Evolutionary conservation across 495 filamentous ascomycete genomes (phyloP).

Genomic region (Penicillium steckii): DNA sequence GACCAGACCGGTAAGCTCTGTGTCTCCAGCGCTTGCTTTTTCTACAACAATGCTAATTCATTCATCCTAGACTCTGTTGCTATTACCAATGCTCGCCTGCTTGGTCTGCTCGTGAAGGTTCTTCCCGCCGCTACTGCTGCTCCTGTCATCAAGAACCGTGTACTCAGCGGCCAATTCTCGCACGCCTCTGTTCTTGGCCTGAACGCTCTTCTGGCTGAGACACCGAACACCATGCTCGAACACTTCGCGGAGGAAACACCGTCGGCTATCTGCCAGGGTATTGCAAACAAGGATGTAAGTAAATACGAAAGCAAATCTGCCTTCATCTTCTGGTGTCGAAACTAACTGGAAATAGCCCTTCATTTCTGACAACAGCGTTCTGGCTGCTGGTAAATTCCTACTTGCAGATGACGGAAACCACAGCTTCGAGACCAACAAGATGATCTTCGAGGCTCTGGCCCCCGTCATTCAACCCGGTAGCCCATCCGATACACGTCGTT

Average conservation of each 20-base stretch:
- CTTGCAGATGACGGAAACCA: constrained; percentile 55
- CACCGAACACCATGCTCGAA: constrained; percentile 64
- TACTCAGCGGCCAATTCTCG: constrained; percentile 68
- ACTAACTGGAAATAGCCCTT: constrained; percentile 56
- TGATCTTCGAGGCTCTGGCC: constrained; percentile 74
- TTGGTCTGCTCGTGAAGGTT: constrained; percentile 85
- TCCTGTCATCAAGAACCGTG: constrained; percentile 74
- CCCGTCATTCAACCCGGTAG: constrained; percentile 71
- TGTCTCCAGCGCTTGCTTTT: not conserved
- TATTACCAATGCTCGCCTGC: constrained; percentile 83
- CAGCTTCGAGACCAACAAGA: constrained; percentile 65
- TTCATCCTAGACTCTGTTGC: constrained; percentile 62
- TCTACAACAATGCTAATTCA: not conserved
- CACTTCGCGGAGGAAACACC: constrained; percentile 69
- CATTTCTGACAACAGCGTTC: constrained; percentile 83
- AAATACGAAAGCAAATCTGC: not conserved
- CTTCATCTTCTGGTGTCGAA: not conserved
- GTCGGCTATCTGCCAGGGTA: constrained; percentile 75
- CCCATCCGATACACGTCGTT: constrained; percentile 76
- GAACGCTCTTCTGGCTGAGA: constrained; percentile 83
- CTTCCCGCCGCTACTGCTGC: constrained; percentile 64
- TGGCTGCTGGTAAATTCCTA: constrained; percentile 94
- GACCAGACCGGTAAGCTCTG: constrained; percentile 59
- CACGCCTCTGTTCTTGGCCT: constrained; percentile 73
- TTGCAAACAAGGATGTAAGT: constrained; percentile 69